These are phyloP conservation scores for Sphagnum fallax DNA, from an alignment of 228 moss, liverwort and hornwort species.

Conservation along the genomic window DNA sequence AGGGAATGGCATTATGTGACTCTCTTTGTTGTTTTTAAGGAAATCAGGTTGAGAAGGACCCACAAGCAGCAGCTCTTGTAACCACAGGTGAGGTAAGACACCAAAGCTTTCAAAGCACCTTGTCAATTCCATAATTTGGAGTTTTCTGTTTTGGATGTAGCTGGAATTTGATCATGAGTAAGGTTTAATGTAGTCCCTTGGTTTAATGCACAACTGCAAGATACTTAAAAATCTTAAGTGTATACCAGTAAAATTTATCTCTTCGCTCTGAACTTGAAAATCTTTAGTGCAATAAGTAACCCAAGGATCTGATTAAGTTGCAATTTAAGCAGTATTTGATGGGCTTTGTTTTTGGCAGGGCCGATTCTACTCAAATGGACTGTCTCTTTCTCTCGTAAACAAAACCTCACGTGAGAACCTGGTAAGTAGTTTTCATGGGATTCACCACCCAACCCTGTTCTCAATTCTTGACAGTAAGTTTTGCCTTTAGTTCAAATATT, in stretches of 20 bases:
- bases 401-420: constrained; percentile 35
- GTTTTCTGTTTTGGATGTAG: not conserved
- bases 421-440: constrained; percentile 4
- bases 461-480: too few species aligned
- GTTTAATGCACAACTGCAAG: not conserved
- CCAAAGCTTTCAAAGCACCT: not conserved
- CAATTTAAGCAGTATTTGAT: too few species aligned
- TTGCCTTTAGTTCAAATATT: too few species aligned
- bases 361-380: constrained; percentile 80
- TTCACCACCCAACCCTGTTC: too few species aligned
- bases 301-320: too few species aligned
- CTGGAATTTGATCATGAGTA: not conserved
- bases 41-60: constrained; percentile 62
- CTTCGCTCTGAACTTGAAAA: too few species aligned
- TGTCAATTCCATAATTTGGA: not conserved
- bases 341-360: constrained; percentile 21
- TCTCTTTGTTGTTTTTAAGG: too few species aligned
- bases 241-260: too few species aligned
- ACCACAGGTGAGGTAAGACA: constrained; percentile 53
- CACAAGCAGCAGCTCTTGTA: constrained; percentile 59
- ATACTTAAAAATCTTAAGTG: too few species aligned
- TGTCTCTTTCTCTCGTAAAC: constrained; percentile 51
- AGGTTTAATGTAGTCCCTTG: not conserved
- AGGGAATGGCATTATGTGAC: too few species aligned
- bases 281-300: too few species aligned